phyloP scores from a whole-genome alignment of 148 eudicot species.

The Gaultheria prostrata region DNA sequence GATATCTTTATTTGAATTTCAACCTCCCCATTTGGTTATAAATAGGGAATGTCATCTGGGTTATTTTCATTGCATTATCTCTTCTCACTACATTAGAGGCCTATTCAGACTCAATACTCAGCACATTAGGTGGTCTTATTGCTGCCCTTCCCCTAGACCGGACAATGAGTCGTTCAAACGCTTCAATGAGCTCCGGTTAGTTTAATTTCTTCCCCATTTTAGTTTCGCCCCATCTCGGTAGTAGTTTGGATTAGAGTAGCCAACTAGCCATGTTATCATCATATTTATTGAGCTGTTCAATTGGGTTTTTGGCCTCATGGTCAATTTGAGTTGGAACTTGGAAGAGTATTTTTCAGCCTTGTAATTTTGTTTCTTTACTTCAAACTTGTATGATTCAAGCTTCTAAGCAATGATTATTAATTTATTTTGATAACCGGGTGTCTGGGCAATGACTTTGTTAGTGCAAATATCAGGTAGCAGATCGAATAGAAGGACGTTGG shows the following conservation, averaged over 20 bases:
- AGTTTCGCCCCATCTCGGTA: constrained; percentile 1
- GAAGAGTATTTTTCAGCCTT: neutral
- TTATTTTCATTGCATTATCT: constrained; percentile 42
- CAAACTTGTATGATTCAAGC: neutral
- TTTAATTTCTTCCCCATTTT: constrained; percentile 6
- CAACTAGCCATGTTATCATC: neutral
- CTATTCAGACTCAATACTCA: constrained; percentile 1
- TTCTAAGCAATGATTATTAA: neutral
- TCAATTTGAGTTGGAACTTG: neutral
- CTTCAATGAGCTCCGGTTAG: constrained; percentile 84
- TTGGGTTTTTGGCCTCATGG: neutral
- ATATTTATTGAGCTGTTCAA: neutral
- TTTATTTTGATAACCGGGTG: too few species aligned
- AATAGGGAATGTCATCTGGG: constrained; percentile 36
- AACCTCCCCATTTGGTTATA: constrained; percentile 46
- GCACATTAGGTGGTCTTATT: constrained; percentile 16
- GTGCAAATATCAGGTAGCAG: constrained; percentile 55
- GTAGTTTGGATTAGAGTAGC: neutral
- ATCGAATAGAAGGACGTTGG: constrained; percentile 56
- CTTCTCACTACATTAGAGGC: neutral
- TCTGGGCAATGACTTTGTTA: neutral
- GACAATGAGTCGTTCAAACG: constrained; percentile 66
- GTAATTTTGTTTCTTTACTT: constrained; percentile 6
- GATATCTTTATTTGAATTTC: constrained; percentile 37
- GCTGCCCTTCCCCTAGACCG: constrained; percentile 8